Percentiles rank a stretch among this genome's conserved stretches.
These are phyloP conservation scores for Russula abietina DNA, from an alignment of 768 basidiomycete genomes.

Conservation along the genomic window DNA sequence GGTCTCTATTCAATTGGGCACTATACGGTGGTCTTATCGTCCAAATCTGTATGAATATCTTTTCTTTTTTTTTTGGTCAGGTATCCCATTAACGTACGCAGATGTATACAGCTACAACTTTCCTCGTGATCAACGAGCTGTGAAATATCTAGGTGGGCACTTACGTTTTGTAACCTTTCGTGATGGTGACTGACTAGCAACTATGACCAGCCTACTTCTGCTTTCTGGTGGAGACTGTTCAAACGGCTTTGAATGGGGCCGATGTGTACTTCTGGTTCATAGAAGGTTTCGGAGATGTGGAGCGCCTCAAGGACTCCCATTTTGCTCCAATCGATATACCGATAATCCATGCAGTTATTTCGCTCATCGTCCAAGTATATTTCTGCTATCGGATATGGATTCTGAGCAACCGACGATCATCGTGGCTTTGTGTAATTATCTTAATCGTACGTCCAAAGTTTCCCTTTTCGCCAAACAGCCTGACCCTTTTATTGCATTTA, in stretches of 20 bases:
- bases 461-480: background rate
- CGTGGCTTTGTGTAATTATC: slow-evolving; percentile 5
- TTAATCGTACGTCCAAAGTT: background rate
- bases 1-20: slow-evolving; percentile 27
- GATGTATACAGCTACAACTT: slow-evolving; percentile 21
- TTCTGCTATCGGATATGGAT: slow-evolving; percentile 33
- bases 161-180: background rate
- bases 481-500: background rate
- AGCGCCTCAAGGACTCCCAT: slow-evolving; percentile 24
- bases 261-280: slow-evolving; percentile 31
- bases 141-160: slow-evolving; percentile 9
- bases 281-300: slow-evolving; percentile 30
- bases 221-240: slow-evolving; percentile 28
- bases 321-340: slow-evolving; percentile 30
- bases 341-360: slow-evolving; percentile 27
- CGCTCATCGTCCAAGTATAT: slow-evolving; percentile 30
- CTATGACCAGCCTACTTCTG: slow-evolving; percentile 26
- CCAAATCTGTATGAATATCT: slow-evolving; percentile 28
- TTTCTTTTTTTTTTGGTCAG: background rate
- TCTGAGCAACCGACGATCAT: slow-evolving; percentile 21
- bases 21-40: slow-evolving; percentile 30
- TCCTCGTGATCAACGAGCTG: background rate
- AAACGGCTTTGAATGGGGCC: slow-evolving; percentile 27
- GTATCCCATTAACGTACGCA: background rate
- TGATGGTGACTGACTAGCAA: background rate